Evolutionary conservation across 345 rosid genomes (phyloP).

Genomic region (Salix koriyanagi): DNA sequence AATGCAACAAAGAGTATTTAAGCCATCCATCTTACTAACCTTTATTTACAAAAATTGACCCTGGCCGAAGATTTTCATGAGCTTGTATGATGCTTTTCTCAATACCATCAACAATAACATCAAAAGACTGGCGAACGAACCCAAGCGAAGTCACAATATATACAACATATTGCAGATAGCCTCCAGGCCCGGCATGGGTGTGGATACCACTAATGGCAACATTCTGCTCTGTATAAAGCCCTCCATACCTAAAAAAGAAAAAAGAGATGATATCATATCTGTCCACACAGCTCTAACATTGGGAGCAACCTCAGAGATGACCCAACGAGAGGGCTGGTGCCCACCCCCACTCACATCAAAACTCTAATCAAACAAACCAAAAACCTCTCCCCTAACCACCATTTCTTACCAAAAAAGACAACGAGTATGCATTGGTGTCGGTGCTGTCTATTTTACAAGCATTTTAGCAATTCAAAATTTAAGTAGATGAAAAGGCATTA

Average conservation of each 20-base stretch:
- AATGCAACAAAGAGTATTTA: neutral
- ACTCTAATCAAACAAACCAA: slow-evolving; percentile 58
- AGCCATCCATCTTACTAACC: slow-evolving; percentile 36
- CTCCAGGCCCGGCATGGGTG: slow-evolving; percentile 98
- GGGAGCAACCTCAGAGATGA: neutral
- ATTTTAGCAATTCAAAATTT: neutral
- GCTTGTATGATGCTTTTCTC: slow-evolving; percentile 81
- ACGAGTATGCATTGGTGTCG: no score
- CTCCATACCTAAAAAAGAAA: slow-evolving; percentile 57
- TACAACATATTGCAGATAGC: slow-evolving; percentile 87
- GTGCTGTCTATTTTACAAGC: no score
- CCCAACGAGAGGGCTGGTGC: neutral
- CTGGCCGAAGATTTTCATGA: slow-evolving; percentile 82
- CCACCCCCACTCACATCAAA: slow-evolving; percentile 46
- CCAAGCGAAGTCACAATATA: slow-evolving; percentile 90
- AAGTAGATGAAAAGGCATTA: neutral
- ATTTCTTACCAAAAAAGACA: no score
- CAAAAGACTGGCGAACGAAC: slow-evolving; percentile 89
- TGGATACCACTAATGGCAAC: slow-evolving; percentile 92
- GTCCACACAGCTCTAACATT: neutral
- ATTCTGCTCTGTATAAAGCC: slow-evolving; percentile 71
- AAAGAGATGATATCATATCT: neutral
- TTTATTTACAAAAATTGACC: slow-evolving; percentile 64
- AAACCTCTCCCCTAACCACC: slow-evolving; percentile 22
- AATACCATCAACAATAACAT: slow-evolving; percentile 86